Evolutionary conservation across 495 filamentous ascomycete genomes (phyloP).

Genomic region (Penicillium macrosclerotiorum): DNA sequence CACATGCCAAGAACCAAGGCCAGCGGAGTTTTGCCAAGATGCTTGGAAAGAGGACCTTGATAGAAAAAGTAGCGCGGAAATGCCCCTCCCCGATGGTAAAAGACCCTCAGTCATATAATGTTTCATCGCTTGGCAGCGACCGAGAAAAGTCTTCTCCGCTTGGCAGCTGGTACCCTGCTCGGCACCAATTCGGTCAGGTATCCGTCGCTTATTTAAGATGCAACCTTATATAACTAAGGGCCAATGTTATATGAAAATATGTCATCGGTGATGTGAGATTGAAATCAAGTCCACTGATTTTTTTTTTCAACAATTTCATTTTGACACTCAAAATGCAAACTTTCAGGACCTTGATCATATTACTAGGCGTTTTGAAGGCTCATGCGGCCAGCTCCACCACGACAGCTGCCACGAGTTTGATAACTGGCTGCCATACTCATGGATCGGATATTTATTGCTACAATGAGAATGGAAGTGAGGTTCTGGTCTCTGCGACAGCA

Average conservation of each 20-base stretch:
- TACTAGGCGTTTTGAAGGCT: slow-evolving; percentile 4
- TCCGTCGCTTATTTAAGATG: no score
- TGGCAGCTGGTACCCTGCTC: slow-evolving; percentile 17
- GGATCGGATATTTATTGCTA: slow-evolving; percentile 42
- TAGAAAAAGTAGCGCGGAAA: slow-evolving; percentile 2
- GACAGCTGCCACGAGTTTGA: slow-evolving; percentile 20
- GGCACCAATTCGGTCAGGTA: no score
- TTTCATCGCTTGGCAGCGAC: slow-evolving; percentile 10
- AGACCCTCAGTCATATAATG: not conserved
- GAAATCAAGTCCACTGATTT: no score
- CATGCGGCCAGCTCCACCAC: slow-evolving; percentile 21
- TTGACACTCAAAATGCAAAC: slow-evolving; percentile 7
- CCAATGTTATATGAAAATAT: no score
- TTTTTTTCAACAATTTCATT: not conserved
- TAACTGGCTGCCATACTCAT: slow-evolving; percentile 43
- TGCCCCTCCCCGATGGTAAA: slow-evolving; percentile 1
- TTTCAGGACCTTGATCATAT: slow-evolving; percentile 11
- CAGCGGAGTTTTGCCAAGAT: slow-evolving; percentile 20
- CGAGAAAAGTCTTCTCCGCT: slow-evolving; percentile 5
- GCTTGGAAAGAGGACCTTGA: slow-evolving; percentile 24
- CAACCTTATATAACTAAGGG: no score
- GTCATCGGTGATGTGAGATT: no score
- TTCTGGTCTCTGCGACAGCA: slow-evolving; percentile 35
- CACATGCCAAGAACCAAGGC: slow-evolving; percentile 18
- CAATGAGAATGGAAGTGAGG: slow-evolving; percentile 35